phyloP scores from a whole-genome alignment of 148 eudicot genomes.

The Camellia granthamiana region DNA sequence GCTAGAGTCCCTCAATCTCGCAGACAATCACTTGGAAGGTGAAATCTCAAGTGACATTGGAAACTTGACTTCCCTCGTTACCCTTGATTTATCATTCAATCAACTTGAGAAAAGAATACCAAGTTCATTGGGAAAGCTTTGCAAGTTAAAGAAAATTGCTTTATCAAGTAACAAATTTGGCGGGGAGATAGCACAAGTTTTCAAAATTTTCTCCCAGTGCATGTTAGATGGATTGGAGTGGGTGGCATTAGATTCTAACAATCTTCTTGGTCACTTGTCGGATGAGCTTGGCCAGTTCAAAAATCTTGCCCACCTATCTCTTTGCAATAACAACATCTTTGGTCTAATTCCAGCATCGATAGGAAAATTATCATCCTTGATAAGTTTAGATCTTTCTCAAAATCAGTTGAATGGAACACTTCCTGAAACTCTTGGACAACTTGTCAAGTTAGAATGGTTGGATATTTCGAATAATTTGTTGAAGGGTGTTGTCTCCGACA shows the following conservation, averaged over 20 bases:
- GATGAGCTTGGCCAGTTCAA: constrained; percentile 4
- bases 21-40: not conserved
- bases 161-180: constrained; percentile 6
- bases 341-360: constrained; percentile 3
- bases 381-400: not conserved
- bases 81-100: constrained; percentile 11
- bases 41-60: constrained; percentile 8
- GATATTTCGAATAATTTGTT: not conserved
- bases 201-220: constrained; percentile 4
- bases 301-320: not conserved
- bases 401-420: constrained; percentile 19
- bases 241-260: not conserved
- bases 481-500: constrained; percentile 18
- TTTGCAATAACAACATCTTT: not conserved
- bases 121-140: not conserved
- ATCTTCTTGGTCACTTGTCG: not conserved
- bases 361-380: constrained; percentile 14
- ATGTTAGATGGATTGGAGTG: not conserved
- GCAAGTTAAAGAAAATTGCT: not conserved
- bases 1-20: too few species aligned
- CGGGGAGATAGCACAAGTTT: constrained; percentile 10
- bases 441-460: constrained; percentile 10
- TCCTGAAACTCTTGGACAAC: constrained; percentile 17
- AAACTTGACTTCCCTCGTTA: constrained; percentile 16
- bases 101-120: constrained; percentile 16